Evolutionary conservation across 371 early-diverging fungal species (phyloP).

Genomic region (Rhizopus microsporus): DNA sequence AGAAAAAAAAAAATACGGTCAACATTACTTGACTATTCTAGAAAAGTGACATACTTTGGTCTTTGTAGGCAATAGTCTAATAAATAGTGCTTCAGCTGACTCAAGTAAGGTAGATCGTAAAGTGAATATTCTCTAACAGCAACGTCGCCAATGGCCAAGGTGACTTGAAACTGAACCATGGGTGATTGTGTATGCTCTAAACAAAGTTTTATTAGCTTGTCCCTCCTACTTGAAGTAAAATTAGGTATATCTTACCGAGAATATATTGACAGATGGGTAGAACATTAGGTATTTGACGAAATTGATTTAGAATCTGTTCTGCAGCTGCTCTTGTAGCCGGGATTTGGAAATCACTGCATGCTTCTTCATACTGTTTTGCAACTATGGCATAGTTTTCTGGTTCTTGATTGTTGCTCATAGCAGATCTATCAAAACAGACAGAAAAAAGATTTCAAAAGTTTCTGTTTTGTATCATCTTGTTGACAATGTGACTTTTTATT

Average conservation of each 20-base stretch:
- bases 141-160: slow-evolving; percentile 58
- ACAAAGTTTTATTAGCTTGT: neutral
- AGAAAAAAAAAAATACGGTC: neutral
- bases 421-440: neutral
- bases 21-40: neutral
- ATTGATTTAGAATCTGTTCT: slow-evolving; percentile 57
- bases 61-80: slow-evolving; percentile 58
- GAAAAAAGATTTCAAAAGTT: neutral
- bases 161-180: slow-evolving; percentile 66
- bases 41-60: slow-evolving; percentile 26
- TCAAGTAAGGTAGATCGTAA: slow-evolving; percentile 51
- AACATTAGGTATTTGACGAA: slow-evolving; percentile 62
- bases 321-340: slow-evolving; percentile 63
- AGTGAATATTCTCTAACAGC: slow-evolving; percentile 62
- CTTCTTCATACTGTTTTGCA: slow-evolving; percentile 61
- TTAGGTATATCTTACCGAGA: slow-evolving; percentile 43
- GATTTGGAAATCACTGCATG: slow-evolving; percentile 65
- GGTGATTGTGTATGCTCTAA: slow-evolving; percentile 57
- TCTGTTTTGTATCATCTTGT: neutral
- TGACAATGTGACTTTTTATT: no score
- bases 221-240: neutral
- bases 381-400: slow-evolving; percentile 33
- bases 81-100: slow-evolving; percentile 56
- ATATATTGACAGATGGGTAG: slow-evolving; percentile 68
- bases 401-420: slow-evolving; percentile 20